phyloP scores from a whole-genome alignment of 2,329 filamentous ascomycete genomes.

The Fusarium floridanum region DNA sequence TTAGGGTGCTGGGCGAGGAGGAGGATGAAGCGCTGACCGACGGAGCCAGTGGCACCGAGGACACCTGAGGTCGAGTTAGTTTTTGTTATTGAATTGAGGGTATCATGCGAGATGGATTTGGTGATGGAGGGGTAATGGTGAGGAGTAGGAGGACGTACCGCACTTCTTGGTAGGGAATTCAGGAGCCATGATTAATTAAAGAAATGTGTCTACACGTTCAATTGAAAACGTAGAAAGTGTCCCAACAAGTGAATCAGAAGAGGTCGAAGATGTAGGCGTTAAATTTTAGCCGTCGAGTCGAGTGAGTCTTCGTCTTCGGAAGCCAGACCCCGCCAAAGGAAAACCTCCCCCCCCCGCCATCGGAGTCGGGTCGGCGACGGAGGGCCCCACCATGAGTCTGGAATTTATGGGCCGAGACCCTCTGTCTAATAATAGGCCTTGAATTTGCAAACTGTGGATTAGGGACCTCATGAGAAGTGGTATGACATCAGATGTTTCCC shows the following conservation, averaged over 20 bases:
- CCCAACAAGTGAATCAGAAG: neutral
- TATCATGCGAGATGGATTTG: conserved; percentile 11
- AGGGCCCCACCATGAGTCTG: conserved; percentile 16
- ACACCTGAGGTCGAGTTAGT: conserved; percentile 66
- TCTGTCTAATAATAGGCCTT: conserved; percentile 27
- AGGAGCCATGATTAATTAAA: conserved; percentile 46
- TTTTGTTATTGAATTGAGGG: neutral
- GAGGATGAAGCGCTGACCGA: conserved; percentile 95
- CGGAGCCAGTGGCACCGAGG: conserved; percentile 91
- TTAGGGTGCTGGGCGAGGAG: conserved; percentile 89
- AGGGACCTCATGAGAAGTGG: neutral
- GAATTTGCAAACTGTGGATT: conserved; percentile 13
- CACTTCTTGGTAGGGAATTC: conserved; percentile 70
- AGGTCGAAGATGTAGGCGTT: conserved; percentile 12
- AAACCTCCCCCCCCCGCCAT: conserved; percentile 48
- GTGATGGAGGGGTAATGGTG: conserved; percentile 21
- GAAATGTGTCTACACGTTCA: neutral
- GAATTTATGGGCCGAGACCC: conserved; percentile 21
- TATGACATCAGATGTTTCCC: conserved; percentile 21
- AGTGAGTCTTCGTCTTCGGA: conserved; percentile 30
- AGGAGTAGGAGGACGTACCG: conserved; percentile 56
- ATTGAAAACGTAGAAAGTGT: neutral
- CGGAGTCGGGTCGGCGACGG: conserved; percentile 43
- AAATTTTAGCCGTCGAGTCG: conserved; percentile 40
- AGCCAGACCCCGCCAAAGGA: conserved; percentile 45